phyloP scores from a whole-genome alignment of 495 filamentous ascomycete species.

The Staphylotrichum tortipilum region DNA sequence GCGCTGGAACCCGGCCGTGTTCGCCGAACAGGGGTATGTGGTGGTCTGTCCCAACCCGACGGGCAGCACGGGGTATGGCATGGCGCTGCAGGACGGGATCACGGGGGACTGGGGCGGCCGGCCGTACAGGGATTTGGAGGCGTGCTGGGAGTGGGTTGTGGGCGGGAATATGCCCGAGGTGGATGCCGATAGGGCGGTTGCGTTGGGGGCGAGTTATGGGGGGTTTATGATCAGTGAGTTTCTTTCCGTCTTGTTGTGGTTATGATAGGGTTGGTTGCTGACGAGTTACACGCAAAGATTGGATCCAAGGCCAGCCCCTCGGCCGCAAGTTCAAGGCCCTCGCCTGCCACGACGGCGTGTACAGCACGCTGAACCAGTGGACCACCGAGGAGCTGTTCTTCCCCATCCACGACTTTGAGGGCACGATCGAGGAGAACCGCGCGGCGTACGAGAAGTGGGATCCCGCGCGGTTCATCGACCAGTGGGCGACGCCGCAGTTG shows the following conservation, averaged over 20 bases:
- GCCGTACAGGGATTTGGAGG: slow-evolving; percentile 75
- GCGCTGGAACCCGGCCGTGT: slow-evolving; percentile 85
- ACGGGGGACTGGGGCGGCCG: slow-evolving; percentile 66
- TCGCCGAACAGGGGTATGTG: slow-evolving; percentile 86
- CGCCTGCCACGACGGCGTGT: slow-evolving; percentile 86
- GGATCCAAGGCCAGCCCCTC: slow-evolving; percentile 61
- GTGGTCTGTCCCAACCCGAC: slow-evolving; percentile 85
- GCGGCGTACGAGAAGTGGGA: slow-evolving; percentile 76
- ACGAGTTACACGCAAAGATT: slow-evolving; percentile 38
- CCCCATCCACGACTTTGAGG: slow-evolving; percentile 72
- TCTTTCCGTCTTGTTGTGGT: not conserved
- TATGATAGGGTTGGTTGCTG: not conserved
- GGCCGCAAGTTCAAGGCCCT: slow-evolving; percentile 81
- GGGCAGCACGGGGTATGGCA: slow-evolving; percentile 78
- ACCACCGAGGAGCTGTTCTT: slow-evolving; percentile 85
- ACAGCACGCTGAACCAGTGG: slow-evolving; percentile 67
- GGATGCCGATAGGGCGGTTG: slow-evolving; percentile 69
- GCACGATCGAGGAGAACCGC: slow-evolving; percentile 64
- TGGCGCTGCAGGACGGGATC: slow-evolving; percentile 69
- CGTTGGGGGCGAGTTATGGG: slow-evolving; percentile 77
- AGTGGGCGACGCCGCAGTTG: slow-evolving; percentile 79
- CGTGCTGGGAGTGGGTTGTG: slow-evolving; percentile 68
- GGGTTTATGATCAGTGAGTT: slow-evolving; percentile 71
- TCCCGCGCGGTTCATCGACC: slow-evolving; percentile 53
- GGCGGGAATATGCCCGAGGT: slow-evolving; percentile 64